These are phyloP conservation scores for Vicia sativa DNA, from an alignment of 306 rosid genomes.

Conservation along the genomic window DNA sequence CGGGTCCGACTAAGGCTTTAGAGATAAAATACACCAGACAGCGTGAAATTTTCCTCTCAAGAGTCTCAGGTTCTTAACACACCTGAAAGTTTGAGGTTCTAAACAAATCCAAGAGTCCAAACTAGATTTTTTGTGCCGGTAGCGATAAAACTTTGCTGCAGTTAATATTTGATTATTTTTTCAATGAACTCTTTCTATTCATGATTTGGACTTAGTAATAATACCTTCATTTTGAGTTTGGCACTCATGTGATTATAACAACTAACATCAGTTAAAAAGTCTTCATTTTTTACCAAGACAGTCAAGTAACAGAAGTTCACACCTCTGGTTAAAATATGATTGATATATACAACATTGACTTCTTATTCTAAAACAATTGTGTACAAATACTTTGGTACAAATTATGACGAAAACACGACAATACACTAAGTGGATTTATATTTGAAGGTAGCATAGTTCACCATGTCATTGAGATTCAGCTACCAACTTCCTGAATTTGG, in stretches of 20 bases:
- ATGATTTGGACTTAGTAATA: not conserved
- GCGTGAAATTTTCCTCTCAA: too few species aligned
- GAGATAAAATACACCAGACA: too few species aligned
- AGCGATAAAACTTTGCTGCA: too few species aligned
- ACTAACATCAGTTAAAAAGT: too few species aligned
- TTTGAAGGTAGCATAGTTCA: too few species aligned
- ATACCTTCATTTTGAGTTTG: not conserved
- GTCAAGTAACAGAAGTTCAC: too few species aligned
- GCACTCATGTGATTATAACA: not conserved
- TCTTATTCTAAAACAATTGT: constrained; percentile 28
- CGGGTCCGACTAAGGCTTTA: too few species aligned
- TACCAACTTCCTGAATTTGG: constrained; percentile 38
- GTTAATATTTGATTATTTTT: not conserved
- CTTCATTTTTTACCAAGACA: too few species aligned
- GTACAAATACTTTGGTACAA: constrained; percentile 7
- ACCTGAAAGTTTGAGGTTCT: too few species aligned
- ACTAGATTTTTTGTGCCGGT: not conserved
- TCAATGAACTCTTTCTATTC: not conserved
- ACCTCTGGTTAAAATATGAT: not conserved
- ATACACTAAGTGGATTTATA: too few species aligned
- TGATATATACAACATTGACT: constrained; percentile 27
- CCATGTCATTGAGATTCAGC: constrained; percentile 41
- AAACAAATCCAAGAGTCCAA: not conserved
- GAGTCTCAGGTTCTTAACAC: too few species aligned
- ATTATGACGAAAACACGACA: not conserved